Evolutionary conservation across 2,329 filamentous ascomycete genomes (phyloP), one percentile per base, ranked within the genome.

Genomic region (Exophiala bonariae): DNA sequence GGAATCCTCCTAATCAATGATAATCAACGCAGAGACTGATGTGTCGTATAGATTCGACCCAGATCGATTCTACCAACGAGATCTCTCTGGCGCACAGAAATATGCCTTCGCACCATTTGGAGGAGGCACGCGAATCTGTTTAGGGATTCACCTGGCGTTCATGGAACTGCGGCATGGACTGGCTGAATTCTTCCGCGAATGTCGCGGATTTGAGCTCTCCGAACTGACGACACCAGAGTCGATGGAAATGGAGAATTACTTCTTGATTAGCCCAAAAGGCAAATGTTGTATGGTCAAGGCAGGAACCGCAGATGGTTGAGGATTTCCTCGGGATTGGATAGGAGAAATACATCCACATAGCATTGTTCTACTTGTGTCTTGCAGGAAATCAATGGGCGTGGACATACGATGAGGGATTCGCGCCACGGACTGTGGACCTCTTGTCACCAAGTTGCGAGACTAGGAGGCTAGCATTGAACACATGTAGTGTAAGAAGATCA

Each of bases 91-190:
- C 14, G 17, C 6, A 6, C 45, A 48, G 33, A 51, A 54, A 28
- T 26, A 18, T 28, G 78, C 79, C 13, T 86, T 84, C 54, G 81
- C 82, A 71, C 82, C 83, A 0, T 88, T 88, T 61, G 81, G 83
- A 1, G 84, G 79, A 14, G 85, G 85, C 0, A 81, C 83, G 0
- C 71, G 84, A 18, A 83, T 85, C 65, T 89, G 85, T 55, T 71
- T 89, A 4, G 85, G 85, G 0, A 79, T 82, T 4, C 83, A 88
- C 56, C 79, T 88, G 53, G 85, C 85, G 0, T 66, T 69, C 17
- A 79, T 79, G 63, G 79, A 83, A 56, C 57, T 83, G 22, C 69
- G 78, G 7, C 70, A 79, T 28, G 76, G 70, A 0, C 67, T 73
- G 0, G 74, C 77, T 0, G 64, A 71, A 4, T 79, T 83, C 61